phyloP scores from a whole-genome alignment of 345 rosid genomes.

The Fremontodendron californicum region DNA sequence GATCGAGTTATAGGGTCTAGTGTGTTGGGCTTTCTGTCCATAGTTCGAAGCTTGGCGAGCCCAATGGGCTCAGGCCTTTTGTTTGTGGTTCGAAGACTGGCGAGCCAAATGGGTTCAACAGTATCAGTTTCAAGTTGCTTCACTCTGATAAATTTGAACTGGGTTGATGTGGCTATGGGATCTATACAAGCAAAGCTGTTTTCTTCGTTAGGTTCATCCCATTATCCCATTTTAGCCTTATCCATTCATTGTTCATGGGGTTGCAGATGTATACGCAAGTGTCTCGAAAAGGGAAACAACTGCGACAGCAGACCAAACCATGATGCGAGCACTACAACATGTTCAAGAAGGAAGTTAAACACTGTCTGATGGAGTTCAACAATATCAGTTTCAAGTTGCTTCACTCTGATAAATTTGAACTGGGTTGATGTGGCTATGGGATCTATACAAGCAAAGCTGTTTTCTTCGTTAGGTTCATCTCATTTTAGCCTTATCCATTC shows the following conservation, averaged over 20 bases:
- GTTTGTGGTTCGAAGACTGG: no score
- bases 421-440: slow-evolving; percentile 8
- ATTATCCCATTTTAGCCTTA: slow-evolving; percentile 25
- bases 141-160: slow-evolving; percentile 32
- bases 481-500: slow-evolving; percentile 30
- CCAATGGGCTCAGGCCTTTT: no score
- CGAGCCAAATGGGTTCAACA: no score
- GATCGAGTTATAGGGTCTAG: no score
- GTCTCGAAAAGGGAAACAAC: slow-evolving; percentile 26
- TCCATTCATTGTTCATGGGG: slow-evolving; percentile 37
- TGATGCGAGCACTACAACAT: slow-evolving; percentile 33
- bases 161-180: slow-evolving; percentile 6
- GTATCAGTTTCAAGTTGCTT: slow-evolving; percentile 13
- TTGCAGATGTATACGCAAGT: slow-evolving; percentile 39
- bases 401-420: slow-evolving; percentile 31
- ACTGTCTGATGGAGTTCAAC: slow-evolving; percentile 16
- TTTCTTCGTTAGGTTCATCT: slow-evolving; percentile 23
- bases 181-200: slow-evolving; percentile 25
- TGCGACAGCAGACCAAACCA: slow-evolving; percentile 36
- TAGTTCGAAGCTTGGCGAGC: no score
- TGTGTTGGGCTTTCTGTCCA: no score
- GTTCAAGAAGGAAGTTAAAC: slow-evolving; percentile 35
- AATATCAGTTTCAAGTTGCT: slow-evolving; percentile 14
- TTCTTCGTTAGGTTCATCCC: slow-evolving; percentile 24
- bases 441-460: slow-evolving; percentile 25